Evolutionary conservation across 495 filamentous ascomycete genomes (phyloP), one percentile per base, ranked within the genome.

Genomic region (Penicillium chermesinum): DNA sequence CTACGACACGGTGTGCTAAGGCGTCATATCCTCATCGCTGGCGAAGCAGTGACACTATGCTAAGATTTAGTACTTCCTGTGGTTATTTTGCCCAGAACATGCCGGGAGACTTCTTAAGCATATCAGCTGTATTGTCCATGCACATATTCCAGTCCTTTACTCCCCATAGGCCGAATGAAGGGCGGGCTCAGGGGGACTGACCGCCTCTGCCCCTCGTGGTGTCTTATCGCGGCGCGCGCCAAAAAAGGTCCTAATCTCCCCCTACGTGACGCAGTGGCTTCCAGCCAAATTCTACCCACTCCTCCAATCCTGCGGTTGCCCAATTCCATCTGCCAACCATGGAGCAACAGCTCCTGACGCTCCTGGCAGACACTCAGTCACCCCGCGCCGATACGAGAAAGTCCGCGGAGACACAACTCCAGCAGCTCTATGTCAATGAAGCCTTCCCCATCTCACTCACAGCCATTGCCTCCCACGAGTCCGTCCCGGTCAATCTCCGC

Each of bases 341-440:
- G 87, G 89, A 94, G 76, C 85, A 91, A 71, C 80, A 89, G 67
- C 79, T 95, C 54, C 79, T 89, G 53, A 78, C 79, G 56, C 76
- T 94, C 56, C 84, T 96, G 39, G 77, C 83, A 47, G 83, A 85
- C 65, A 93, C 90, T 13, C 88, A 94, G 63, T 79, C 80, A 45
- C 51, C 83, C 44, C 72, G 76, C 18, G 80, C 87, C 55, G 79
- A 74, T 38, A 80, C 84, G 14, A 80, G 90, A 62, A 87, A 83
- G 61, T 76, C 87, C 50, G 90, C 90, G 49, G 90, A 96, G 66
- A 71, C 80, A 53, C 84, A 88, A 37, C 77, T 96, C 41, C 71
- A 77, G 58, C 78, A 78, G 38, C 79, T 87, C 27, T 78, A 83
- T 49, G 62, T 66, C 20, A 86, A 81, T 59, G 71, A 73, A 59